Base-by-base conservation (phyloP, 2,329 filamentous ascomycete species). In the Alternaria hordeiaustralica region DNA sequence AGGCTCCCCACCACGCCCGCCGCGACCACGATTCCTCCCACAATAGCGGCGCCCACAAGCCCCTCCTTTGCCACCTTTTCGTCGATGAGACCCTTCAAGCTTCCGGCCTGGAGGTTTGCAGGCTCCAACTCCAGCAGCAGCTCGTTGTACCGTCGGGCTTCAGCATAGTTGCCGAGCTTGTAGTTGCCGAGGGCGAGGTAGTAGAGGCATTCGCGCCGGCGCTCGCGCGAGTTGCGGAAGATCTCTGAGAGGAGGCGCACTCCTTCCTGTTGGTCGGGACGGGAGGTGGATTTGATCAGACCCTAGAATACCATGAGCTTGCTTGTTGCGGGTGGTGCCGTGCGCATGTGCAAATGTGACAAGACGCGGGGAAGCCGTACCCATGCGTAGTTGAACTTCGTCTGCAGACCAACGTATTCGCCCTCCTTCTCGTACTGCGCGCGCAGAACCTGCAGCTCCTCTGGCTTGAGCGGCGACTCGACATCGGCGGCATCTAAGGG, bases 311-410 rank as follows among this genome's bases (percentile, higher is more conserved):
- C 46, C 51, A 53, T 63, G 57, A 63, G 61, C 36, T 56, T 53
- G 45, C 5, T 46, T 50, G 56, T 60, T 55, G 61, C 28, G 28
- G 51, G 41, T 41, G 57, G n/a, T 28, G 36, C 25, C 21, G 50
- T 50, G 60, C 58, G 43, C 46, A 23, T 25, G 45, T 25, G 20
- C 46, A 41, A 41, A 55, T 36, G 36, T 44, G 28, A 28, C 51
- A 12, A 36, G 28, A 28, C 33, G 46, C 54, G 60, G 28, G 58
- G 60, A 60, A 60, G 44, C 72, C 85, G 61, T 88, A 97, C 94
- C 96, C 96, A 99, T 78, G 96, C 95, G 81, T 95, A 98, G 89
- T 99, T 99, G 88, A 99, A 99, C 80, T 98, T 98, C 66, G 96
- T 99, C 82, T 99, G 96, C 44, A 99, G 88, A 64, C 95, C 94